A percentile compares a stretch with the other conserved stretches of the same genome.
These are phyloP conservation scores for Pseudonitzschia multiseries DNA, from an alignment of 108 stramenopile genomes.

Conservation along the genomic window DNA sequence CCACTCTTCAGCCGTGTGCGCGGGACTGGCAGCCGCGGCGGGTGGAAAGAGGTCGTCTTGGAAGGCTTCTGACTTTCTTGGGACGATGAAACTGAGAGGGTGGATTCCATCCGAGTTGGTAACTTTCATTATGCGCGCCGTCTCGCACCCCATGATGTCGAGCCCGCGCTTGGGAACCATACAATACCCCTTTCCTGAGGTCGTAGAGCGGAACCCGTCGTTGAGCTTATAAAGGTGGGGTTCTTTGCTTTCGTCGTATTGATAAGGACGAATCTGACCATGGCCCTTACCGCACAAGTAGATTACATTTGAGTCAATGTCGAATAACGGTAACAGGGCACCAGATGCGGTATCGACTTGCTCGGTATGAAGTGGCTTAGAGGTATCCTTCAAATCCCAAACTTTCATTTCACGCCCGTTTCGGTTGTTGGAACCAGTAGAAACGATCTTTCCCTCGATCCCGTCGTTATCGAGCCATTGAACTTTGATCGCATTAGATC, in stretches of 20 bases:
- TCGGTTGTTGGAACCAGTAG: constrained; percentile 91
- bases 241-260: constrained; percentile 87
- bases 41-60: constrained; percentile 99
- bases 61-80: constrained; percentile 97
- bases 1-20: constrained; percentile 95
- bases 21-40: constrained; percentile 69
- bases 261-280: constrained; percentile 96
- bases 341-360: constrained; percentile 97
- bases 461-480: constrained; percentile 69
- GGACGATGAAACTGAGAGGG: constrained; percentile 92
- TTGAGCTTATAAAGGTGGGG: constrained; percentile 84
- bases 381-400: constrained; percentile 91
- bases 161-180: constrained; percentile 96
- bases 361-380: constrained; percentile 69
- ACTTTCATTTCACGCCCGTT: constrained; percentile 95
- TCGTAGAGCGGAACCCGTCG: constrained; percentile 92
- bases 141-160: constrained; percentile 93
- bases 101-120: constrained; percentile 90
- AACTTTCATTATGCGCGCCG: constrained; percentile 92
- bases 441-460: constrained; percentile 83
- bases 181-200: constrained; percentile 95
- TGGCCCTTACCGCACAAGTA: constrained; percentile 99
- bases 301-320: constrained; percentile 88
- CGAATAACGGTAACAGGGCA: constrained; percentile 96
- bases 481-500: constrained; percentile 91